A percentile compares a stretch with the other conserved stretches of the same genome.
Evolutionary conservation across 176 grass and related monocot genomes (phyloP).

Genomic region (Carex parvula): DNA sequence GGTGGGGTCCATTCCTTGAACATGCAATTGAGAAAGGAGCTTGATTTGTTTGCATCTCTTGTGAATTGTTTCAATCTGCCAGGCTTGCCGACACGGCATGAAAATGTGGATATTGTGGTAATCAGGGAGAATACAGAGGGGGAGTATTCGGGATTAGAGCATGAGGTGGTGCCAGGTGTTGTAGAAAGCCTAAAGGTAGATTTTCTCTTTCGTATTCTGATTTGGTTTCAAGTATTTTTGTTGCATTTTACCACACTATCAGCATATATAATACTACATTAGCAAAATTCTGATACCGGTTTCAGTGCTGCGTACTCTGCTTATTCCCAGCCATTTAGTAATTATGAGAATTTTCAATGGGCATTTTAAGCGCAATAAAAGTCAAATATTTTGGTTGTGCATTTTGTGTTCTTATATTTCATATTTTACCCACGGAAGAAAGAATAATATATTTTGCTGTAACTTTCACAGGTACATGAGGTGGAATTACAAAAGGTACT

Average conservation of each 20-base stretch:
- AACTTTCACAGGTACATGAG: neutral
- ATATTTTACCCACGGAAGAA: neutral
- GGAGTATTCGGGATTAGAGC: conserved; percentile 95
- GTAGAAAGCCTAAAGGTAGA: conserved; percentile 88
- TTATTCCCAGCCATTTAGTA: neutral
- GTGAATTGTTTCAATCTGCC: conserved; percentile 83
- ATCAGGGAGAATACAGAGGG: conserved; percentile 98
- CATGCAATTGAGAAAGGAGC: conserved; percentile 86
- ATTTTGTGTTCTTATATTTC: neutral
- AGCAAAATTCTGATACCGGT: neutral
- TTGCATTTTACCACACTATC: neutral
- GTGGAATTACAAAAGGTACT: neutral
- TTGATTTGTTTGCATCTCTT: conserved; percentile 83
- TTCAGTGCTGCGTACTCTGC: neutral
- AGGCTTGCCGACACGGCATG: conserved; percentile 68
- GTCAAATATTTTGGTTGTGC: neutral
- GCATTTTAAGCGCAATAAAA: neutral
- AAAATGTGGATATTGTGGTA: conserved; percentile 84
- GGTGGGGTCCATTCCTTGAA: conserved; percentile 86
- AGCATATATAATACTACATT: neutral
- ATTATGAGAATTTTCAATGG: neutral
- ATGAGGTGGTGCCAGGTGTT: conserved; percentile 88
- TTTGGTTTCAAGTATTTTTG: neutral
- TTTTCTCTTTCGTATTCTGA: neutral
- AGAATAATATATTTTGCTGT: neutral